Evolutionary conservation across 192 early-diverging fungal species (phyloP).

Genomic region (Kickxella alabastrina): DNA sequence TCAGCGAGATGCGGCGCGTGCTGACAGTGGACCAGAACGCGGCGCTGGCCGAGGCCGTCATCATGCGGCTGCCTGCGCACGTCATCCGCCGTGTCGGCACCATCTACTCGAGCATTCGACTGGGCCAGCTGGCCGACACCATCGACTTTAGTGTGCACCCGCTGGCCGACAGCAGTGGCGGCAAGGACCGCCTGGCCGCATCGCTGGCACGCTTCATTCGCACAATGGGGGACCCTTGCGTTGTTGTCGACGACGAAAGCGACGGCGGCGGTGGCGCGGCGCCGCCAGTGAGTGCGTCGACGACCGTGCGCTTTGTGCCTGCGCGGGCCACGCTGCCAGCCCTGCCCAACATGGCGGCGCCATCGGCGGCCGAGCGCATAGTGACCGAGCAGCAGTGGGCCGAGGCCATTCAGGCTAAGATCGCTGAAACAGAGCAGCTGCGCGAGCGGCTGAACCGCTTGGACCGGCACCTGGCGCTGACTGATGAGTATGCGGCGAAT

Average conservation of each 20-base stretch:
- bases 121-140: slow-evolving; percentile 14
- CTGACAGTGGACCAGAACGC: slow-evolving; percentile 19
- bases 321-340: slow-evolving; percentile 9
- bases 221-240: slow-evolving; percentile 17
- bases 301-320: slow-evolving; percentile 16
- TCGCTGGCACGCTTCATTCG: slow-evolving; percentile 28
- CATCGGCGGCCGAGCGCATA: background rate
- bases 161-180: slow-evolving; percentile 1
- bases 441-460: slow-evolving; percentile 10
- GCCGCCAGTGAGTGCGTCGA: background rate
- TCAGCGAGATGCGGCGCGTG: slow-evolving; percentile 6
- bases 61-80: slow-evolving; percentile 23
- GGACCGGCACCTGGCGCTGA: slow-evolving; percentile 41
- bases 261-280: slow-evolving; percentile 9
- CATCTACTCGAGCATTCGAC: slow-evolving; percentile 21
- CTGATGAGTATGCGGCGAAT: slow-evolving; percentile 20
- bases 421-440: slow-evolving; percentile 12
- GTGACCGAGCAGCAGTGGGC: slow-evolving; percentile 23
- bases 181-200: background rate
- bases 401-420: slow-evolving; percentile 8
- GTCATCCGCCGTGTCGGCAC: slow-evolving; percentile 13
- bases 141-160: slow-evolving; percentile 30
- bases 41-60: slow-evolving; percentile 8
- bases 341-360: background rate
- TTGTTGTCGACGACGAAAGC: slow-evolving; percentile 11